A percentile compares a stretch with the other conserved stretches of the same genome.
Conservation (phyloP, 106 monocot genomes). For the Cymbidium sinense region DNA sequence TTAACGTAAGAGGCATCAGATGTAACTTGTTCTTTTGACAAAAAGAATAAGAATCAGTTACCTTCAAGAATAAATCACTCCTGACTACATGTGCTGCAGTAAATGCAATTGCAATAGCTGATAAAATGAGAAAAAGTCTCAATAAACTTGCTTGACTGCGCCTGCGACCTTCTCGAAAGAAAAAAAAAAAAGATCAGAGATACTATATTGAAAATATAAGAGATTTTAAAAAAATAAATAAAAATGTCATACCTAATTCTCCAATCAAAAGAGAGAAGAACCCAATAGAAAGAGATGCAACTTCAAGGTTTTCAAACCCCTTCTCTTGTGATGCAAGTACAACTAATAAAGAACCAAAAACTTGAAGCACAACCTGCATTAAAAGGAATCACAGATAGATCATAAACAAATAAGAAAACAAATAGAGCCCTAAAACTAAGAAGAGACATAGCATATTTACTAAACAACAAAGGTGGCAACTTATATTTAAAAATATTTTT, state of each 20-base stretch:
- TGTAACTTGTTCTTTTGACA: background rate
- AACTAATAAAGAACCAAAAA: slow-evolving; percentile 22
- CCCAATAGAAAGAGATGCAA: slow-evolving; percentile 36
- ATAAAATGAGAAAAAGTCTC: slow-evolving; percentile 44
- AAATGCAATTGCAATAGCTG: slow-evolving; percentile 43
- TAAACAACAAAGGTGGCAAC: background rate
- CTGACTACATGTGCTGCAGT: slow-evolving; percentile 49
- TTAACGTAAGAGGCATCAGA: background rate
- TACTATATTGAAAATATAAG: background rate
- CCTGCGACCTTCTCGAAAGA: slow-evolving; percentile 34
- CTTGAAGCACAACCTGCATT: slow-evolving; percentile 38
- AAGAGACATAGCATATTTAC: background rate
- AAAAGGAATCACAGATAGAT: slow-evolving; percentile 7
- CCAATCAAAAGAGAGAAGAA: slow-evolving; percentile 58
- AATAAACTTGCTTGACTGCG: slow-evolving; percentile 31
- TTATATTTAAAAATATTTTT: background rate
- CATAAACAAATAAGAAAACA: background rate
- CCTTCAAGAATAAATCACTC: slow-evolving; percentile 51
- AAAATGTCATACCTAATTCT: slow-evolving; percentile 46
- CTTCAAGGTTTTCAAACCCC: slow-evolving; percentile 20
- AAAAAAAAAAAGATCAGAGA: background rate
- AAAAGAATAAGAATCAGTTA: slow-evolving; percentile 13
- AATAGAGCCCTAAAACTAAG: background rate
- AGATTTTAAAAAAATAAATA: background rate
- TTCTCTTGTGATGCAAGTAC: slow-evolving; percentile 18